Evolutionary conservation across 2,329 filamentous ascomycete genomes (phyloP).

Genomic region (Emmonsiellopsis sp.): DNA sequence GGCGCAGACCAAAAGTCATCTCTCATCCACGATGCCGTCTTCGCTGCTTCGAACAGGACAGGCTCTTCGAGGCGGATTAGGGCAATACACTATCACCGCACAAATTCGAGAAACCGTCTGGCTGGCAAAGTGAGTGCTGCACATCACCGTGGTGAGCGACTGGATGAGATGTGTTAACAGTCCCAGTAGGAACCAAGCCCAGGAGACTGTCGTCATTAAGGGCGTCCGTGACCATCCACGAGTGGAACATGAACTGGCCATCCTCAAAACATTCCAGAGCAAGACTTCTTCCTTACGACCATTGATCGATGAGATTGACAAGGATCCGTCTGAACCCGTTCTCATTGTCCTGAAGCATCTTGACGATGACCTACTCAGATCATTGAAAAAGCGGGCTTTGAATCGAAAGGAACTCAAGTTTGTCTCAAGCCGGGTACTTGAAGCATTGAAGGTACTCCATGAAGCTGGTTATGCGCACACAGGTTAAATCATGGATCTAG

Average conservation of each 20-base stretch:
- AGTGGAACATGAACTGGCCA: slow-evolving; percentile 19
- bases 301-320: slow-evolving; percentile 19
- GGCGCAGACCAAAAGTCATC: no score
- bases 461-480: slow-evolving; percentile 6
- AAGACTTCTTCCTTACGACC: slow-evolving; percentile 16
- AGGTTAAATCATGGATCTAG: not conserved
- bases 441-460: slow-evolving; percentile 6
- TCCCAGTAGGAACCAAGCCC: slow-evolving; percentile 2
- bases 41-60: not conserved
- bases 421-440: slow-evolving; percentile 7
- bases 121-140: slow-evolving; percentile 5
- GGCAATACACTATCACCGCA: slow-evolving; percentile 5
- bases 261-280: slow-evolving; percentile 18
- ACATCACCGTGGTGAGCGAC: not conserved
- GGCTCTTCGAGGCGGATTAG: slow-evolving; percentile 4
- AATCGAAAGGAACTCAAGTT: slow-evolving; percentile 10
- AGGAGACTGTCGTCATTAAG: slow-evolving; percentile 18
- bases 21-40: no score
- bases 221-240: slow-evolving; percentile 15
- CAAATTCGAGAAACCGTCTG: slow-evolving; percentile 7
- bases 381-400: slow-evolving; percentile 12
- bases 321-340: slow-evolving; percentile 13
- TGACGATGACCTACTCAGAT: slow-evolving; percentile 16
- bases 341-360: slow-evolving; percentile 18
- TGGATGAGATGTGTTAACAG: not conserved